Evolutionary conservation across 116 monocot genomes (phyloP), one percentile per base, ranked within the genome.

Genomic region (Zostera marina): DNA sequence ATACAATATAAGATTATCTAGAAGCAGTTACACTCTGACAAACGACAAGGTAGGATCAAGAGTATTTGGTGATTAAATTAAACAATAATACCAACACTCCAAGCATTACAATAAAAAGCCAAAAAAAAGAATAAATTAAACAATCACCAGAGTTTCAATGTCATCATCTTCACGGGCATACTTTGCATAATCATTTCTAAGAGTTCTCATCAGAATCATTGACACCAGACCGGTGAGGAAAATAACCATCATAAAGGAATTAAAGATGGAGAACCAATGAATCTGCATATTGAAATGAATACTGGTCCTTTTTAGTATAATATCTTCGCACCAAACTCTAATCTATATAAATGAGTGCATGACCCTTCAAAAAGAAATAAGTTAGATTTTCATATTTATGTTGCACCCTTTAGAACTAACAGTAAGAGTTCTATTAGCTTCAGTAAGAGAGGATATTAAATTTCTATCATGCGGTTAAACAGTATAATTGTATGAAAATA

Each of bases 221-320:
- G 98, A 98, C 11, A 98, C 90, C 54, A 98, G 47, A 23, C 98
- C 98, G 64, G 90, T 98, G 59, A 98, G 82, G 79, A 98, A 98
- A 74, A 98, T 98, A 66, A 98, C 98, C 98, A 98, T 98, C 98
- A 98, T 90, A 60, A 98, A 98, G 11, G 98, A 98, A 78, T 98
- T 98, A 73, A 98, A 98, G 56, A 98, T 90, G 24, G 98, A 98
- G 60, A 98, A 90, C 90, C 98, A 98, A 55, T 98, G 98, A 48
- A 98, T 98, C 90, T 98, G 90, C 58, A 70, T 1, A 71, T 46
- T 23, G 16, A 69, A 16, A 56, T 7, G 32, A 44, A 49, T 11
- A 41, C 2, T 4, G 3, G 15, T 39, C n/a, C n/a, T 11, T 26
- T 6, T 56, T 26, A 56, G 56, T 38, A 25, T 39, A 24, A 56